Evolutionary conservation across 345 rosid genomes (phyloP).

Genomic region (Sisymbrium altissimum): DNA sequence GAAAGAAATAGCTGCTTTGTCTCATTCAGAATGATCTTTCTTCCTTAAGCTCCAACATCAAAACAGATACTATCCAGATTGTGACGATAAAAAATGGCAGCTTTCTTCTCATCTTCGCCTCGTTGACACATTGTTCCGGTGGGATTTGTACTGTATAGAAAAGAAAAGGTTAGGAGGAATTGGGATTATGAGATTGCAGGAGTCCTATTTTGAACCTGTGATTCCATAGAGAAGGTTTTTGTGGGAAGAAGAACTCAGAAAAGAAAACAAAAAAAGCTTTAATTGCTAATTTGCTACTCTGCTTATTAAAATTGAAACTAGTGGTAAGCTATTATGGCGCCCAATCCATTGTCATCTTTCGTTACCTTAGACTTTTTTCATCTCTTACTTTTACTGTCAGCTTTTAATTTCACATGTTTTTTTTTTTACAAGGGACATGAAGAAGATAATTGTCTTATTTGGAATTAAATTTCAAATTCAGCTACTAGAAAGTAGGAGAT

Average conservation of each 20-base stretch:
- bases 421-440: too few species aligned
- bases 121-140: conserved; percentile 19
- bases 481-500: too few species aligned
- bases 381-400: too few species aligned
- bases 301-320: conserved; percentile 10
- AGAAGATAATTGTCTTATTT: too few species aligned
- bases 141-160: conserved; percentile 18
- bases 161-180: conserved; percentile 5
- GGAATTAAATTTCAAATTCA: too few species aligned
- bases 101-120: conserved; percentile 10
- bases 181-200: conserved; percentile 29
- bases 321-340: background rate
- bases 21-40: conserved; percentile 39
- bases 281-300: conserved; percentile 14
- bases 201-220: conserved; percentile 30
- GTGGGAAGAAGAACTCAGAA: conserved; percentile 1
- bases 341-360: too few species aligned
- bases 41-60: conserved; percentile 9
- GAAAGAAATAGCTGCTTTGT: conserved; percentile 45
- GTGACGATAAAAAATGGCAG: background rate
- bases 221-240: background rate
- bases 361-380: too few species aligned
- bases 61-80: conserved; percentile 12
- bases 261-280: background rate
- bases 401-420: too few species aligned